Conservation (phyloP, 2,329 filamentous ascomycete species). For the Colletotrichum destructivum region DNA sequence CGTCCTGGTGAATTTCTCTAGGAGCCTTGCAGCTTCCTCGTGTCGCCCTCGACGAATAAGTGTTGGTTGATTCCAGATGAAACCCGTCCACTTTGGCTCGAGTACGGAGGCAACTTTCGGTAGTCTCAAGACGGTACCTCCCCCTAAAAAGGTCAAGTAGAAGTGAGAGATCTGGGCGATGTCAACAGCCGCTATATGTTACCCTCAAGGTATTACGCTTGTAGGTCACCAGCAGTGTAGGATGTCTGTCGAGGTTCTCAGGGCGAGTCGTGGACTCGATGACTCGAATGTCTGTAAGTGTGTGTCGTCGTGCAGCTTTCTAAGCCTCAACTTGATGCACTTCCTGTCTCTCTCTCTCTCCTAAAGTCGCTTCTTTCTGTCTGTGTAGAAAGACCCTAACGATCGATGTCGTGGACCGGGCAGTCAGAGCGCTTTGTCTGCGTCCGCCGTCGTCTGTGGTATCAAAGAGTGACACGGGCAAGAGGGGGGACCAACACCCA, state of each 20-base stretch:
- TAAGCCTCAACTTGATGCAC: constrained; percentile 9
- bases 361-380: constrained; percentile 38
- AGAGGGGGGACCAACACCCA: constrained; percentile 40
- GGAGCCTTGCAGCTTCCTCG: constrained; percentile 5
- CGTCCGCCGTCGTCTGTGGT: constrained; percentile 31
- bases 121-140: constrained; percentile 9
- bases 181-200: constrained; percentile 19
- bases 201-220: constrained; percentile 37
- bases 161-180: constrained; percentile 6
- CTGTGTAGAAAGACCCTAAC: constrained; percentile 38
- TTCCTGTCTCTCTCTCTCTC: constrained; percentile 21
- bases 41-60: constrained; percentile 23
- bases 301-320: constrained; percentile 27
- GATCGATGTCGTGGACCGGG: constrained; percentile 31
- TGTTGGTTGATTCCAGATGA: constrained; percentile 21
- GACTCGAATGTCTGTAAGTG: not conserved
- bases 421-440: constrained; percentile 35
- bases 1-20: constrained; percentile 24
- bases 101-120: constrained; percentile 5
- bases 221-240: constrained; percentile 27
- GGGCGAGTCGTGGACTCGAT: constrained; percentile 12
- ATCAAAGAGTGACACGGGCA: constrained; percentile 42
- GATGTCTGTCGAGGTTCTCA: constrained; percentile 26
- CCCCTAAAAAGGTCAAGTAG: constrained; percentile 13
- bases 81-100: constrained; percentile 23